Evolutionary conservation across 2,329 filamentous ascomycete species (phyloP).

Genomic region (Cladobotryum protrusum): DNA sequence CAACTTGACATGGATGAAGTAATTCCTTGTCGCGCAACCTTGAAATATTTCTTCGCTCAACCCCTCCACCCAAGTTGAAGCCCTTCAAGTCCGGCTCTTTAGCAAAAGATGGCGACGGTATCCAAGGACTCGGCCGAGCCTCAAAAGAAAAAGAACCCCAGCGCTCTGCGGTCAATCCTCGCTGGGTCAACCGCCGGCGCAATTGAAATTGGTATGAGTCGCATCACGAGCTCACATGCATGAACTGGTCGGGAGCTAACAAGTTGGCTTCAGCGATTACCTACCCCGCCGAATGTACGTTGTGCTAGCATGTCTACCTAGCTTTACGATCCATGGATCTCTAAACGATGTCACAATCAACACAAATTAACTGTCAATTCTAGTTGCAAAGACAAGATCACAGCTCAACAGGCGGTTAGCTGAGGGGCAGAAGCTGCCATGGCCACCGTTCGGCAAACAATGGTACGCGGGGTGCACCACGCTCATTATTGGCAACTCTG

Average conservation of each 20-base stretch:
- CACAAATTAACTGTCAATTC: slow-evolving; percentile 8
- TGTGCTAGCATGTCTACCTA: neutral
- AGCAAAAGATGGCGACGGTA: slow-evolving; percentile 23
- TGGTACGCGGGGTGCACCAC: slow-evolving; percentile 99
- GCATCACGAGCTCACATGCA: neutral
- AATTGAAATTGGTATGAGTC: slow-evolving; percentile 72
- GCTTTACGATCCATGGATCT: neutral
- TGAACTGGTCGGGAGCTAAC: too few relatives aligned
- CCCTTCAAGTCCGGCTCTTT: neutral
- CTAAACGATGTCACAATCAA: slow-evolving; percentile 9
- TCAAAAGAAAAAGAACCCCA: slow-evolving; percentile 52
- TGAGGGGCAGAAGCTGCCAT: slow-evolving; percentile 80
- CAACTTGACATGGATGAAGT: too few relatives aligned
- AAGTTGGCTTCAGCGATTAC: slow-evolving; percentile 58
- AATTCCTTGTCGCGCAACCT: too few relatives aligned
- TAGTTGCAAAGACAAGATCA: slow-evolving; percentile 88
- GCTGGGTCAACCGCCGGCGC: slow-evolving; percentile 92
- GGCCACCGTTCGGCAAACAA: slow-evolving; percentile 86
- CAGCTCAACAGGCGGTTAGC: slow-evolving; percentile 84
- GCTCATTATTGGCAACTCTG: slow-evolving; percentile 89
- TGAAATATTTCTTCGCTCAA: too few relatives aligned
- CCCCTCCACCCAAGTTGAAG: neutral
- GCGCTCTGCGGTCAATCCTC: slow-evolving; percentile 79
- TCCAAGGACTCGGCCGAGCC: slow-evolving; percentile 18
- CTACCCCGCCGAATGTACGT: slow-evolving; percentile 85